A percentile compares a stretch with the other conserved stretches of the same genome.
These are phyloP conservation scores for Lipomyces starkeyi DNA, from an alignment of 805 yeast genomes.

Conservation along the genomic window DNA sequence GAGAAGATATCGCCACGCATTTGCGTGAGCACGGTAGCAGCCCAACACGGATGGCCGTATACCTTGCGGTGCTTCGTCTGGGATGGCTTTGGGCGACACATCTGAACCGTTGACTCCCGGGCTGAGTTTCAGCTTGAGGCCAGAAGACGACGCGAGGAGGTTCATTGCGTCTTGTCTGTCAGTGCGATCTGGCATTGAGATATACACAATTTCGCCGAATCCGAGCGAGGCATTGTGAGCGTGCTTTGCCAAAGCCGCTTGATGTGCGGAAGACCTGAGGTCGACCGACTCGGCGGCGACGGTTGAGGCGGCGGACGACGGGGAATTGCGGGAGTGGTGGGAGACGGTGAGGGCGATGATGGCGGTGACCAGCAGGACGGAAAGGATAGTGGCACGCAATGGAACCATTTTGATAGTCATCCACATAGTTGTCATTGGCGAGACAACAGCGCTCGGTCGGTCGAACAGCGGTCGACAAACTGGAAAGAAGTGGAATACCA, in stretches of 20 bases:
- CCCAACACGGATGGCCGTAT: conserved; percentile 21
- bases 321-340: too few species aligned
- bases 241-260: conserved; percentile 1
- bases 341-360: not conserved
- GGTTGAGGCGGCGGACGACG: too few species aligned
- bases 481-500: too few species aligned
- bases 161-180: conserved; percentile 33
- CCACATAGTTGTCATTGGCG: too few species aligned
- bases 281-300: too few species aligned
- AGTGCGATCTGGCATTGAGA: conserved; percentile 27
- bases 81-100: conserved; percentile 18
- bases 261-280: not conserved
- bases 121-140: conserved; percentile 15
- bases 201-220: conserved; percentile 24
- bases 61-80: conserved; percentile 12
- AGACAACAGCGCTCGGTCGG: too few species aligned
- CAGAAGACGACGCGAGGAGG: conserved; percentile 22
- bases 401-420: not conserved
- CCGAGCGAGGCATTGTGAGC: conserved; percentile 26
- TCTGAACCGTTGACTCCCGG: conserved; percentile 23
- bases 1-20: conserved; percentile 25
- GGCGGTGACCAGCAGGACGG: not conserved
- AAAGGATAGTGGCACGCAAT: not conserved
- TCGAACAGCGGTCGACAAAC: too few species aligned
- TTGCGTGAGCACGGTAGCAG: conserved; percentile 29